Evolutionary conservation across 345 rosid genomes (phyloP).

Genomic region (Citrus hindsii): DNA sequence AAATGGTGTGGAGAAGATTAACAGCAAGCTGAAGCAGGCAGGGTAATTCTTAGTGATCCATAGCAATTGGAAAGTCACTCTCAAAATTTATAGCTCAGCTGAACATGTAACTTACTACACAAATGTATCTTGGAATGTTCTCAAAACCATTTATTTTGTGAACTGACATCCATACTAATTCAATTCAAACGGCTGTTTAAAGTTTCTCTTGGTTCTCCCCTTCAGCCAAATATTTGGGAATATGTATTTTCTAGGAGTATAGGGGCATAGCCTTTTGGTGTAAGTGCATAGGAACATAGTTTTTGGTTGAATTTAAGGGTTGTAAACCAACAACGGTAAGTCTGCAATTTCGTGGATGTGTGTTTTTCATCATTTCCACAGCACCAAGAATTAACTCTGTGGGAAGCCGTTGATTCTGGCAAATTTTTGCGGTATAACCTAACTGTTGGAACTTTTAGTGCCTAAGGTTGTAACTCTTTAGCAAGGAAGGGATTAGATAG

Average conservation of each 20-base stretch:
- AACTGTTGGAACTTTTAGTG: too few species aligned
- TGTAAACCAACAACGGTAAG: background rate
- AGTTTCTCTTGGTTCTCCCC: background rate
- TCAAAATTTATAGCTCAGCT: background rate
- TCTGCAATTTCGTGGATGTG: background rate
- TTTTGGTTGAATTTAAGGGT: too few species aligned
- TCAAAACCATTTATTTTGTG: background rate
- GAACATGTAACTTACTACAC: background rate
- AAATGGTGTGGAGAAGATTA: conserved; percentile 77
- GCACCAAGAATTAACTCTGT: background rate
- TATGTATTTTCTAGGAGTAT: background rate
- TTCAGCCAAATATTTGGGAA: background rate
- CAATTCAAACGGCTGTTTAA: background rate
- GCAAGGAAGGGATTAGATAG: too few species aligned
- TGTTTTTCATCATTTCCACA: background rate
- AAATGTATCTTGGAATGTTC: background rate
- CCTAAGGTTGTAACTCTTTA: too few species aligned
- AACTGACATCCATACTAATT: background rate
- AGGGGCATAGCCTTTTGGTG: background rate
- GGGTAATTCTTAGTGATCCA: conserved; percentile 20
- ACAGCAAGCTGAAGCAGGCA: conserved; percentile 41
- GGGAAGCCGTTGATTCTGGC: background rate
- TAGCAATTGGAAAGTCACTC: background rate
- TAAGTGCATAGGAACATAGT: too few species aligned
- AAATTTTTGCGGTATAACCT: background rate